These are phyloP conservation scores for Suillus placidus DNA, from an alignment of 768 basidiomycete genomes.

Conservation along the genomic window DNA sequence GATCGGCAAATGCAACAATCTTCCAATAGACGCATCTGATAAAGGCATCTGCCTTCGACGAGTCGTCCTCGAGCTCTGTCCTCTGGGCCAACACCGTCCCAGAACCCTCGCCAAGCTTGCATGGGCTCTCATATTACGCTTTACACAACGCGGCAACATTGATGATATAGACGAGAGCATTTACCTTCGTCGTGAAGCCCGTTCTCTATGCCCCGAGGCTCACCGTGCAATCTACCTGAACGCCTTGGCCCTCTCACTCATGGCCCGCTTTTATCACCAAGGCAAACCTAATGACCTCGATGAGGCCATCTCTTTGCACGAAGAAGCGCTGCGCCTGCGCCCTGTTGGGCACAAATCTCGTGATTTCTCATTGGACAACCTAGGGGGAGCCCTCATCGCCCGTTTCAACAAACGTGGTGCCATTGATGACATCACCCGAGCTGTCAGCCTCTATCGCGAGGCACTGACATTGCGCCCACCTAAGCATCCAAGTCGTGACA, in stretches of 20 bases:
- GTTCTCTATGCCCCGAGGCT: slow-evolving; percentile 14
- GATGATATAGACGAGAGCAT: slow-evolving; percentile 17
- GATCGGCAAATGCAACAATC: not conserved
- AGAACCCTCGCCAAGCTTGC: not conserved
- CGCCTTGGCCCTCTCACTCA: slow-evolving; percentile 17
- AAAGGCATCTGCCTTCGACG: not conserved
- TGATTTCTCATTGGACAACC: slow-evolving; percentile 18
- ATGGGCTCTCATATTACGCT: slow-evolving; percentile 11
- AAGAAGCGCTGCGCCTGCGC: not conserved
- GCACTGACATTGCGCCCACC: slow-evolving; percentile 13
- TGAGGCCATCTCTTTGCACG: slow-evolving; percentile 4
- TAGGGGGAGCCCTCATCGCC: slow-evolving; percentile 17
- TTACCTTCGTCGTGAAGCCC: not conserved
- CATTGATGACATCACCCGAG: slow-evolving; percentile 19
- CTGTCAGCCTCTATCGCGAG: not conserved
- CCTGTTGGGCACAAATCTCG: not conserved
- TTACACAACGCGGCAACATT: not conserved
- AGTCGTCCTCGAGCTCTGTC: not conserved
- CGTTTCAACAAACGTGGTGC: slow-evolving; percentile 19
- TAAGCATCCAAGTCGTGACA: slow-evolving; percentile 10
- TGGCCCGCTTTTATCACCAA: slow-evolving; percentile 13
- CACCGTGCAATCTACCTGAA: slow-evolving; percentile 3
- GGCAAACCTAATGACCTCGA: slow-evolving; percentile 1
- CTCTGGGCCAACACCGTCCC: not conserved
- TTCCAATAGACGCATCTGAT: not conserved